Conservation (phyloP, 2,329 filamentous ascomycete genomes). For the Neurospora crassa region DNA sequence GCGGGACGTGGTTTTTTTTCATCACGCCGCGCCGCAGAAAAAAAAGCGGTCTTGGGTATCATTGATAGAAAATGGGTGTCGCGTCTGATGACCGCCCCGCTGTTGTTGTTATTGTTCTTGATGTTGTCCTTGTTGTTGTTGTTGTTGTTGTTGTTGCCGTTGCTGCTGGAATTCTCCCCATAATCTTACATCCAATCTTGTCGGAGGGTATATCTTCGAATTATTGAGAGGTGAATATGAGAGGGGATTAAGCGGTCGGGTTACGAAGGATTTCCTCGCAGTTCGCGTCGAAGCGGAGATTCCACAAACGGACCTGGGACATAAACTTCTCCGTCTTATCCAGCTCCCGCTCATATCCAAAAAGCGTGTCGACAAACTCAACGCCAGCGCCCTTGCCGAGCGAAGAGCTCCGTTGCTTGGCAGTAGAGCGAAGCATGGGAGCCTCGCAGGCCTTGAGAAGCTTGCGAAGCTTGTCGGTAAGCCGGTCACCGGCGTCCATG, state of each 20-base stretch:
- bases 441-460: constrained; percentile 86
- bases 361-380: constrained; percentile 94
- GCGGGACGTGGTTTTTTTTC: neutral
- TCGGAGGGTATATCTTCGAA: constrained; percentile 10
- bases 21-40: neutral
- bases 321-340: constrained; percentile 89
- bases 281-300: constrained; percentile 89
- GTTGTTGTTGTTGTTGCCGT: neutral
- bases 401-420: constrained; percentile 62
- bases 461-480: constrained; percentile 76
- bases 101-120: neutral
- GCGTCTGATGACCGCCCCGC: constrained; percentile 11
- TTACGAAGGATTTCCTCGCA: constrained; percentile 76
- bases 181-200: constrained; percentile 19
- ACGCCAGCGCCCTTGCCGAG: constrained; percentile 88
- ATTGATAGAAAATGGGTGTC: constrained; percentile 11
- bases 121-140: constrained; percentile 6
- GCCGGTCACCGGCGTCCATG: constrained; percentile 75
- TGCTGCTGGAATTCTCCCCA: constrained; percentile 17
- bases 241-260: constrained; percentile 39
- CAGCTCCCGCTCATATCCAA: constrained; percentile 82
- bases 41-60: constrained; percentile 15
- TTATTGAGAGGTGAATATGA: constrained; percentile 9
- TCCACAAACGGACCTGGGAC: constrained; percentile 80
- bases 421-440: constrained; percentile 67